Percentiles rank a stretch among this genome's conserved stretches.
Evolutionary conservation across 1,139 yeast species (phyloP).

Genomic region (Sporopachydermia cereana): DNA sequence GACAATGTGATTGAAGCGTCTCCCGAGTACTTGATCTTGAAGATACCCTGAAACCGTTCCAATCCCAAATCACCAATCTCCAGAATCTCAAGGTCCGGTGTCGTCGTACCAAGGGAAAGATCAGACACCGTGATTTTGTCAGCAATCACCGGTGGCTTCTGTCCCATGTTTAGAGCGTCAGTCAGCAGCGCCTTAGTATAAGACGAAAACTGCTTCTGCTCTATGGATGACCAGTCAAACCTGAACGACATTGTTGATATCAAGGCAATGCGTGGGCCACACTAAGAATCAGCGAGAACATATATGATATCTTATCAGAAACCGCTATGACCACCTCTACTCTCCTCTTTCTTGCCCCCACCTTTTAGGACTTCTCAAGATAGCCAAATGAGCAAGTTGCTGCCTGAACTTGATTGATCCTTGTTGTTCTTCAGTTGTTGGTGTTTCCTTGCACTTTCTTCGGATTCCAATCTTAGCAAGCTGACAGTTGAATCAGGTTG

Average conservation of each 20-base stretch:
- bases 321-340: too few relatives aligned
- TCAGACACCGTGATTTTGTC: conserved; percentile 49
- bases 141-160: conserved; percentile 49
- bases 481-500: too few relatives aligned
- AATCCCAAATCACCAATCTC: conserved; percentile 65
- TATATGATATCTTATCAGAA: too few relatives aligned
- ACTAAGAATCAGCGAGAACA: too few relatives aligned
- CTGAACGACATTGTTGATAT: conserved; percentile 58
- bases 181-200: conserved; percentile 37
- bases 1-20: conserved; percentile 58
- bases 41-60: conserved; percentile 63
- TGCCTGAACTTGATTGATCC: too few relatives aligned
- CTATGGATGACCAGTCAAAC: conserved; percentile 71
- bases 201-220: conserved; percentile 50
- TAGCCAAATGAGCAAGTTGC: too few relatives aligned
- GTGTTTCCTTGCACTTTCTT: too few relatives aligned
- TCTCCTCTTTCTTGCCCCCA: too few relatives aligned
- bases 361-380: too few relatives aligned
- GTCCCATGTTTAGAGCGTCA: conserved; percentile 52
- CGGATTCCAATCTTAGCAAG: too few relatives aligned
- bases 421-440: too few relatives aligned
- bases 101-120: conserved; percentile 49
- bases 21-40: conserved; percentile 59
- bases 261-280: conserved; percentile 48
- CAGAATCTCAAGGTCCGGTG: conserved; percentile 59